phyloP scores from a whole-genome alignment of 805 yeast genomes.

The Yarrowia keelungensis region DNA sequence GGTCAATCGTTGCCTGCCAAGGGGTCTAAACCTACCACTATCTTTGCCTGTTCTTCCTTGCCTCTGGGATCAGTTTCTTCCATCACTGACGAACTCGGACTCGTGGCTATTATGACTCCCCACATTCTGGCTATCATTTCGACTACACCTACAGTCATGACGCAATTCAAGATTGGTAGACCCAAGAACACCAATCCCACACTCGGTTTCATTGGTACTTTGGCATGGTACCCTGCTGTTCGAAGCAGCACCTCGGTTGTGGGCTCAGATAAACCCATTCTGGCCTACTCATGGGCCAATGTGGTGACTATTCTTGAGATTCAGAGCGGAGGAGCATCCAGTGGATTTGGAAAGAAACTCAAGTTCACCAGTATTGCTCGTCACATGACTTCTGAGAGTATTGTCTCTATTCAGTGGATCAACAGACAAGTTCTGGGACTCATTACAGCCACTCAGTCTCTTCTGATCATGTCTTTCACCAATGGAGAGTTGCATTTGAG shows the following conservation, averaged over 20 bases:
- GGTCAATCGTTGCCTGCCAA: constrained; percentile 39
- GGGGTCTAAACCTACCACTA: constrained; percentile 43
- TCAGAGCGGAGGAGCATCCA: constrained; percentile 44
- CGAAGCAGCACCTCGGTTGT: constrained; percentile 33
- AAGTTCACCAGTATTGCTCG: constrained; percentile 54
- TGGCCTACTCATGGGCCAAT: constrained; percentile 77
- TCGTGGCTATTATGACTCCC: constrained; percentile 66
- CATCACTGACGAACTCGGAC: constrained; percentile 62
- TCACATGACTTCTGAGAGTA: constrained; percentile 57
- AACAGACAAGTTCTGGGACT: constrained; percentile 50
- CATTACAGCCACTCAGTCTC: constrained; percentile 57
- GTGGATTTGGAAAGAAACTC: constrained; percentile 45
- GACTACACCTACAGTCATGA: constrained; percentile 57
- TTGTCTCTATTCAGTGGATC: constrained; percentile 65
- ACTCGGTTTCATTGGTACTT: constrained; percentile 54
- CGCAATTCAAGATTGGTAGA: constrained; percentile 62
- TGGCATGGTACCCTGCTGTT: constrained; percentile 70
- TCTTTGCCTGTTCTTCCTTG: constrained; percentile 57
- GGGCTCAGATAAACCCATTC: constrained; percentile 44
- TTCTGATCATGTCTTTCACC: constrained; percentile 54
- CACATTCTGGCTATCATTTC: constrained; percentile 61
- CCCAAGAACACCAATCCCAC: constrained; percentile 53
- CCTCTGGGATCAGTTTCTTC: constrained; percentile 67
- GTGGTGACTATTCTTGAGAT: constrained; percentile 63
- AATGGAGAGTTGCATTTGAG: constrained; percentile 56